Conservation (phyloP, 2,329 filamentous ascomycete species). For the Thelonectria rubi region DNA sequence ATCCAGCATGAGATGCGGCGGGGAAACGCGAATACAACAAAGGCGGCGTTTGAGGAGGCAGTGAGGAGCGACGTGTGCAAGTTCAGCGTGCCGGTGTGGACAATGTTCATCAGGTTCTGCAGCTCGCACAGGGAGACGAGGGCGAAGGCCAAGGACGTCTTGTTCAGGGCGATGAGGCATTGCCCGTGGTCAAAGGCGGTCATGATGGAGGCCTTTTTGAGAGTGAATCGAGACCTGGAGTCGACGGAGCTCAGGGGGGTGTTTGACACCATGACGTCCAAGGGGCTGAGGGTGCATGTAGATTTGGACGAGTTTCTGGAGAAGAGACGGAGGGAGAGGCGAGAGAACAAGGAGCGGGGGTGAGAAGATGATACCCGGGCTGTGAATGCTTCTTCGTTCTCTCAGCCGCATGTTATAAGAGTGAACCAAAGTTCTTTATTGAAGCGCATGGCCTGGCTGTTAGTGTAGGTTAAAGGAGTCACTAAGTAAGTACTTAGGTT, state of each 20-base stretch:
- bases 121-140: constrained; percentile 49
- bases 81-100: constrained; percentile 58
- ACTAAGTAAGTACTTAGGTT: no score
- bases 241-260: constrained; percentile 59
- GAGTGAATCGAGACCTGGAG: constrained; percentile 55
- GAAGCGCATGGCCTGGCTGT: neutral
- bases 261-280: constrained; percentile 57
- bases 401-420: neutral
- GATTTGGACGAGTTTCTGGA: constrained; percentile 61
- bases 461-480: no score
- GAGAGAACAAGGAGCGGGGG: constrained; percentile 16
- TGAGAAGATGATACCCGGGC: constrained; percentile 6
- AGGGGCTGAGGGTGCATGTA: constrained; percentile 60
- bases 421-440: neutral
- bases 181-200: constrained; percentile 61
- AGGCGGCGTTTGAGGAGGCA: constrained; percentile 62
- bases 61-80: constrained; percentile 52
- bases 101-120: constrained; percentile 60
- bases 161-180: constrained; percentile 57
- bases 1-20: constrained; percentile 59
- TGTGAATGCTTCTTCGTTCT: neutral
- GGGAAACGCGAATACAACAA: constrained; percentile 60
- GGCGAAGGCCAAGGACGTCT: constrained; percentile 56
- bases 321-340: constrained; percentile 42
- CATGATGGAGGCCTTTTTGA: constrained; percentile 61